phyloP scores from a whole-genome alignment of 1,284 basidiomycete genomes.

The Ganoderma boninense region DNA sequence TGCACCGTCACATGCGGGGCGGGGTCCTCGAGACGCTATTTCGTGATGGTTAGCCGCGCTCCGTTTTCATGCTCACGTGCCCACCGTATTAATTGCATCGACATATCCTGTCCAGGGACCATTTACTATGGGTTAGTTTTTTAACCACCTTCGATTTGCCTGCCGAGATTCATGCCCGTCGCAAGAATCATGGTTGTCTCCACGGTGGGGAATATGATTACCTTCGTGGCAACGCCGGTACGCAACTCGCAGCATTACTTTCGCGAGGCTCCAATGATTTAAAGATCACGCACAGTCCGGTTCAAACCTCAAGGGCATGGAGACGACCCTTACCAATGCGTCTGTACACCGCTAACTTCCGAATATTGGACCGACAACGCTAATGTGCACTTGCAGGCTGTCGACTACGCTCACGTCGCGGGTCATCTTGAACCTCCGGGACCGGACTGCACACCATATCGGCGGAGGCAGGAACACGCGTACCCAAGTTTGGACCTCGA shows the following conservation, averaged over 20 bases:
- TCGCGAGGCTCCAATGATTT: background rate
- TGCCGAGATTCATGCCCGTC: background rate
- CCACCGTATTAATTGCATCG: background rate
- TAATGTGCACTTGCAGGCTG: conserved; percentile 11
- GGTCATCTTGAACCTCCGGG: conserved; percentile 30
- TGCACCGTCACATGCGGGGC: conserved; percentile 22
- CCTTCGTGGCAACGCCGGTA: conserved; percentile 33
- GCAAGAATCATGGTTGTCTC: conserved; percentile 32
- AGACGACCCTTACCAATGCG: conserved; percentile 36
- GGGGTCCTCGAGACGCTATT: conserved; percentile 29
- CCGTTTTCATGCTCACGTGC: too few species aligned
- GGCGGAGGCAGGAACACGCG: background rate
- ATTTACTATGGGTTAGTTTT: conserved; percentile 15
- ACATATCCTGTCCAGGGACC: conserved; percentile 6
- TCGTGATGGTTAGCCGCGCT: conserved; percentile 26
- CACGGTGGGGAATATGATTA: conserved; percentile 36
- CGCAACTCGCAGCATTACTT: background rate
- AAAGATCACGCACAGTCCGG: background rate
- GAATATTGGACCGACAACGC: background rate
- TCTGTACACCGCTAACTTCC: conserved; percentile 8
- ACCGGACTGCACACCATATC: conserved; percentile 10
- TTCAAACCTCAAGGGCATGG: conserved; percentile 26
- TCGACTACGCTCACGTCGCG: conserved; percentile 29
- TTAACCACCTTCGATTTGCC: too few species aligned
- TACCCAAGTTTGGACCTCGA: background rate